Percentiles rank a stretch among this genome's conserved stretches.
phyloP scores from a whole-genome alignment of 257 asterid species.

The Lantana camara region DNA sequence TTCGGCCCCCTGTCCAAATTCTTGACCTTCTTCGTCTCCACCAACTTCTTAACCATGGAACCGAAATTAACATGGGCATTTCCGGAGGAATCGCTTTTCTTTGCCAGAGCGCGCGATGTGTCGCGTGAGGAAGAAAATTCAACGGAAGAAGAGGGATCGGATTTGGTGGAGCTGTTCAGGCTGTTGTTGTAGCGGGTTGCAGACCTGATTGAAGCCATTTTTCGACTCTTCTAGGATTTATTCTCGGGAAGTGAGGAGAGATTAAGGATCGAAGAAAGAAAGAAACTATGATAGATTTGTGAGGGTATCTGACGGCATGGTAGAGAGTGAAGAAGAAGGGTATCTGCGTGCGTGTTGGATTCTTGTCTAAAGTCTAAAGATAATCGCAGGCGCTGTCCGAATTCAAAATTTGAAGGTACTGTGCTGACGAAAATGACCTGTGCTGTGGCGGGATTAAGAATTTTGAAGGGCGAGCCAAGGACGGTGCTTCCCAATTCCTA shows the following conservation, averaged over 20 bases:
- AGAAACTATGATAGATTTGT: slow-evolving; percentile 8
- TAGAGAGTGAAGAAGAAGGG: not conserved
- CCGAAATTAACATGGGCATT: slow-evolving; percentile 36
- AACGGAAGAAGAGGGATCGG: slow-evolving; percentile 77
- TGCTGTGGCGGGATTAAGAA: slow-evolving; percentile 28
- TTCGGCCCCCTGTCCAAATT: slow-evolving; percentile 43
- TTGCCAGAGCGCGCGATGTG: slow-evolving; percentile 49
- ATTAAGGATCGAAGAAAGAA: slow-evolving; percentile 16
- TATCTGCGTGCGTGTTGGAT: slow-evolving; percentile 28
- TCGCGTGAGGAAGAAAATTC: slow-evolving; percentile 38
- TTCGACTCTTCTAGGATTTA: not conserved
- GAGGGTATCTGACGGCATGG: not conserved
- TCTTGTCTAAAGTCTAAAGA: slow-evolving; percentile 29
- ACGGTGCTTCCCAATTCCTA: not conserved
- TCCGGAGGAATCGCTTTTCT: slow-evolving; percentile 31
- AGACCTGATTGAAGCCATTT: slow-evolving; percentile 76
- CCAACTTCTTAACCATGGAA: slow-evolving; percentile 72
- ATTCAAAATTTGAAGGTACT: slow-evolving; percentile 31
- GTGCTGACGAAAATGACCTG: slow-evolving; percentile 34
- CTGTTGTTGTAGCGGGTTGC: slow-evolving; percentile 73
- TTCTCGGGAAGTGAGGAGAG: slow-evolving; percentile 21
- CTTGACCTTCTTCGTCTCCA: slow-evolving; percentile 59
- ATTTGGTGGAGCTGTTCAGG: slow-evolving; percentile 56
- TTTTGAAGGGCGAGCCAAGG: not conserved
- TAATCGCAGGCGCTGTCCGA: slow-evolving; percentile 33